A percentile compares a stretch with the other conserved stretches of the same genome.
Conservation (phyloP, 2,329 filamentous ascomycete species). For the Sclerotiophoma versabilis region DNA sequence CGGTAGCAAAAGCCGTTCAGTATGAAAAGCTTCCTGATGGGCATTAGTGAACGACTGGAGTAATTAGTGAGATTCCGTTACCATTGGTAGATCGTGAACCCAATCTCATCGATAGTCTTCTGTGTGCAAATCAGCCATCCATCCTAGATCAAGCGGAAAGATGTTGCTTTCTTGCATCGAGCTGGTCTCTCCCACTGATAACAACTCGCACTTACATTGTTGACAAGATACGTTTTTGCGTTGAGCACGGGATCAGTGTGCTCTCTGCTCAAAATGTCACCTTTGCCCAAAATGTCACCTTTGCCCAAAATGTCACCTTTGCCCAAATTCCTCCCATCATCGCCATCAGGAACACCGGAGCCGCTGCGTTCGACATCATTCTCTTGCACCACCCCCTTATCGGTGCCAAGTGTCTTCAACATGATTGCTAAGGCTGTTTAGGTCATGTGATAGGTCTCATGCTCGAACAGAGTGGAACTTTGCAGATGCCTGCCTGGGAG, state of each 20-base stretch:
- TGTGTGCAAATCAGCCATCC: constrained; percentile 13
- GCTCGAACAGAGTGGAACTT: neutral
- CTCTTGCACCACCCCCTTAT: constrained; percentile 15
- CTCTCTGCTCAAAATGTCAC: constrained; percentile 65
- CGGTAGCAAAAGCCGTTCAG: constrained; percentile 69
- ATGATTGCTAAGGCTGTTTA: neutral
- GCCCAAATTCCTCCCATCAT: constrained; percentile 22
- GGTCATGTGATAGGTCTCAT: neutral
- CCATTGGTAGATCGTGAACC: constrained; percentile 62
- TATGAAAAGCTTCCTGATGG: constrained; percentile 58
- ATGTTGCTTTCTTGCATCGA: neutral
- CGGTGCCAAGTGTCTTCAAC: neutral
- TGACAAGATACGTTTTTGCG: constrained; percentile 73
- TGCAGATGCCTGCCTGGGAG: neutral
- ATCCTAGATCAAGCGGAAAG: no score
- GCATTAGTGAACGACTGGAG: neutral
- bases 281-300: no score
- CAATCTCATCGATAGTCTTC: constrained; percentile 61
- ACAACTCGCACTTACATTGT: constrained; percentile 60
- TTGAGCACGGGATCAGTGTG: constrained; percentile 68
- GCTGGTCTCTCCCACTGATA: neutral
- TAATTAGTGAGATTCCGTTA: constrained; percentile 26
- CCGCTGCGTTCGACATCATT: constrained; percentile 18
- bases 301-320: no score
- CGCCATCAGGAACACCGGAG: neutral